Evolutionary conservation across 2,329 filamentous ascomycete genomes (phyloP).

Genomic region (Cladosporium sp.): DNA sequence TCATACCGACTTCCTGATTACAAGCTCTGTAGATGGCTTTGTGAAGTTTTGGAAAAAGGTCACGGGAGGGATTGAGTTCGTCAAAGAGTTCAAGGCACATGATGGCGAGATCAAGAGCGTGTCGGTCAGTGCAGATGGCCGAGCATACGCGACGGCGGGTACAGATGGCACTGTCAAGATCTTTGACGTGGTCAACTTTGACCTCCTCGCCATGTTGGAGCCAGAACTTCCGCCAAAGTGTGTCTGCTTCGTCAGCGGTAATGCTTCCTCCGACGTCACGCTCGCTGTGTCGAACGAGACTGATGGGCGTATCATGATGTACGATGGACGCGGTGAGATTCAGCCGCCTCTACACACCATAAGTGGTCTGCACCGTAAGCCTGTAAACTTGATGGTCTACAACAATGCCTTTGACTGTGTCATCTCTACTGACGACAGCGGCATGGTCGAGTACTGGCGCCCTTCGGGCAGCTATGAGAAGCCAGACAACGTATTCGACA

Average conservation of each 20-base stretch:
- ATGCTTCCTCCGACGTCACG: slow-evolving; percentile 80
- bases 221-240: slow-evolving; percentile 71
- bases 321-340: slow-evolving; percentile 83
- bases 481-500: slow-evolving; percentile 83
- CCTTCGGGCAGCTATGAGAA: slow-evolving; percentile 80
- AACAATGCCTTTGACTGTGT: slow-evolving; percentile 88
- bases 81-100: slow-evolving; percentile 96
- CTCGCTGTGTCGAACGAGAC: slow-evolving; percentile 76
- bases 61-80: slow-evolving; percentile 81
- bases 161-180: slow-evolving; percentile 75
- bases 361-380: slow-evolving; percentile 71
- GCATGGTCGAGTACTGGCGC: slow-evolving; percentile 97
- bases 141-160: slow-evolving; percentile 89
- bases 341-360: slow-evolving; percentile 72
- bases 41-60: slow-evolving; percentile 99
- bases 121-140: slow-evolving; percentile 81
- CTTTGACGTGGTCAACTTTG: slow-evolving; percentile 62
- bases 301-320: slow-evolving; percentile 72
- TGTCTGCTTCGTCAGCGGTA: slow-evolving; percentile 86
- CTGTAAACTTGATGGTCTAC: slow-evolving; percentile 81
- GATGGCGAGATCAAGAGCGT: slow-evolving; percentile 77
- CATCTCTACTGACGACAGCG: slow-evolving; percentile 79
- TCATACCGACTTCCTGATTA: slow-evolving; percentile 90
- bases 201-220: slow-evolving; percentile 77
- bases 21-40: slow-evolving; percentile 87